Evolutionary conservation across 495 filamentous ascomycete genomes (phyloP).

Genomic region (Parmelia sp.): DNA sequence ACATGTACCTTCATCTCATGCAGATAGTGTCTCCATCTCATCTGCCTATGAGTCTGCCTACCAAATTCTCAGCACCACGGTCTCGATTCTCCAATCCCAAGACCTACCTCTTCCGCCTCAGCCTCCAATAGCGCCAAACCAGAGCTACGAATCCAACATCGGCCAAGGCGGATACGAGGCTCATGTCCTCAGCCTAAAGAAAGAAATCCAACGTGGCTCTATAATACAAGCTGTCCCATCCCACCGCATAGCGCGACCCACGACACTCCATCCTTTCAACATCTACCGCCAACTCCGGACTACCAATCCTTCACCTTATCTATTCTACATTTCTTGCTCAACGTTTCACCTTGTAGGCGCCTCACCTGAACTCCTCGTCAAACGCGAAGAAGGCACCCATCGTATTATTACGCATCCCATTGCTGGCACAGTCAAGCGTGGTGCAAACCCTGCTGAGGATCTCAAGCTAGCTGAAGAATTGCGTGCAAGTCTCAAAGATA

Average conservation of each 20-base stretch:
- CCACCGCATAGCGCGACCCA: constrained; percentile 84
- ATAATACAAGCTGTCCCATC: constrained; percentile 97
- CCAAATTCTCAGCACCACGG: constrained; percentile 54
- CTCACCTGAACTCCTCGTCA: constrained; percentile 87
- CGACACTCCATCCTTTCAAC: constrained; percentile 90
- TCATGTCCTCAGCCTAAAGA: constrained; percentile 74
- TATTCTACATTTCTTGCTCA: constrained; percentile 86
- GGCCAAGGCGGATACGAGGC: constrained; percentile 78
- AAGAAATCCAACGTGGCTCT: constrained; percentile 82
- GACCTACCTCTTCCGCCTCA: constrained; percentile 74
- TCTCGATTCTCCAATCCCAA: constrained; percentile 61
- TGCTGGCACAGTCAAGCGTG: constrained; percentile 87
- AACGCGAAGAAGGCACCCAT: constrained; percentile 62
- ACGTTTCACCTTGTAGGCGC: constrained; percentile 94
- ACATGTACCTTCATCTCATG: constrained; percentile 51
- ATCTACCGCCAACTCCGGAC: constrained; percentile 94
- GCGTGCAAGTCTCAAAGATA: constrained; percentile 76
- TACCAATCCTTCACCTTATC: constrained; percentile 91
- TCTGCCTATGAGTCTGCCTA: constrained; percentile 60
- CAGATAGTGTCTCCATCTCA: constrained; percentile 45
- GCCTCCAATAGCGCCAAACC: constrained; percentile 59
- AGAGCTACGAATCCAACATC: constrained; percentile 89
- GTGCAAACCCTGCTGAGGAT: constrained; percentile 73
- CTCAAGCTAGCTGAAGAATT: constrained; percentile 71
- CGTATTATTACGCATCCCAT: constrained; percentile 96